Evolutionary conservation across 495 filamentous ascomycete species (phyloP), one percentile per base, ranked within the genome.

Genomic region (Trichoderma erinaceum): DNA sequence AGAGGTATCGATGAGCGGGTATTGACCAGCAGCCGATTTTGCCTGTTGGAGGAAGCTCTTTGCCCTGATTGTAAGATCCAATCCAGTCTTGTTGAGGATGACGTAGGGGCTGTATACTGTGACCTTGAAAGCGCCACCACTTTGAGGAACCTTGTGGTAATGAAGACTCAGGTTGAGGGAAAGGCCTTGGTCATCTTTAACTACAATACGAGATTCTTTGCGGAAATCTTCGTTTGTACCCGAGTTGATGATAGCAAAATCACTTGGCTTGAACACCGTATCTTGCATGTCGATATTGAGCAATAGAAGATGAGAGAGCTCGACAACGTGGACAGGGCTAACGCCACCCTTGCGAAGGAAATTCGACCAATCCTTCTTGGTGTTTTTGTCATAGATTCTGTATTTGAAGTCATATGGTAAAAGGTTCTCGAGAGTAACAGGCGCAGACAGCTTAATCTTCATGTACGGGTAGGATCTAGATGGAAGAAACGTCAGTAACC

Each of bases 381-480:
- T 97, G 76, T 96, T 95, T 81, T 93, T 96, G 79, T 99, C 95
- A 73, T 97, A 97, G 27, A 99, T 97, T 66, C 93, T 86, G 75
- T 98, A 98, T 76, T 98, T 98, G 89, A 99, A 99, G 78, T 98
- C 96, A 73, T 90, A 97, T 0, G 95, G 95, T 32, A 99, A 82
- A 32, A 99, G 81, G 73, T 99, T 99, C 74, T 99, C 93, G 15
- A 99, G 83, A 71, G 97, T 93, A 61, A 99, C 86, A 0, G 95
- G 95, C 18, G 95, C 93, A 29, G 90, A 93, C 29, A 99, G 86
- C 67, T 91, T 89, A 63, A 99, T 81, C 67, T 88, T 86, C 96
- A 98, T 98, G 75, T 96, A 95, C 5, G 95, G 95, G 75, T 99
- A 99, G 68, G 88, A 83, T 70, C 87, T 90, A 8, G 48, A 21